Conservation (phyloP, 192 early-diverging fungal genomes). For the Entomortierella beljakovae region DNA sequence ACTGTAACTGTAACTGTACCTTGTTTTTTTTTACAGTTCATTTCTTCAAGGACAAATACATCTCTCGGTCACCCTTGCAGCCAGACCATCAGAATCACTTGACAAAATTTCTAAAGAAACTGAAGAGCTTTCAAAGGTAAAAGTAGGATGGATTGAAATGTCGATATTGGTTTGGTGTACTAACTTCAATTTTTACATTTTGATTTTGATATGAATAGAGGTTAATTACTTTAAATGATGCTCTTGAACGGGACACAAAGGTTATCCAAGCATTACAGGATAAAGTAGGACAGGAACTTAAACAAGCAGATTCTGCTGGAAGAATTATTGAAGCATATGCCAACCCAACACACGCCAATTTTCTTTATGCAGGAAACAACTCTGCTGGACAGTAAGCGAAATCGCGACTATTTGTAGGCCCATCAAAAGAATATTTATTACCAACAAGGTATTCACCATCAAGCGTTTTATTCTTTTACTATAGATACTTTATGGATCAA, state of each 20-base stretch:
- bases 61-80: slow-evolving; percentile 34
- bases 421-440: background rate
- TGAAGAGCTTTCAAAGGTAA: slow-evolving; percentile 41
- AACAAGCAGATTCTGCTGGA: slow-evolving; percentile 52
- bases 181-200: background rate
- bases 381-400: slow-evolving; percentile 48
- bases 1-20: too few relatives aligned
- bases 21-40: slow-evolving; percentile 2
- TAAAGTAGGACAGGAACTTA: slow-evolving; percentile 41
- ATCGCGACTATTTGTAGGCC: too few relatives aligned
- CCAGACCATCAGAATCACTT: slow-evolving; percentile 35
- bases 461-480: background rate
- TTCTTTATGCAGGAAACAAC: slow-evolving; percentile 50
- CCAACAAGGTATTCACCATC: background rate
- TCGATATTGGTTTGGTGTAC: background rate
- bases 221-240: slow-evolving; percentile 37
- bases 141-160: too few relatives aligned
- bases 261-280: slow-evolving; percentile 37
- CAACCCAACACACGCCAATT: slow-evolving; percentile 42
- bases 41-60: slow-evolving; percentile 50
- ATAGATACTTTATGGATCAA: slow-evolving; percentile 44
- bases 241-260: slow-evolving; percentile 44
- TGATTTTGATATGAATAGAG: slow-evolving; percentile 6
- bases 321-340: slow-evolving; percentile 50
- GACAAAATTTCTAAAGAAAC: slow-evolving; percentile 51